These are phyloP conservation scores for Mediolabrus comicus DNA, from an alignment of 108 stramenopile genomes.

Conservation along the genomic window DNA sequence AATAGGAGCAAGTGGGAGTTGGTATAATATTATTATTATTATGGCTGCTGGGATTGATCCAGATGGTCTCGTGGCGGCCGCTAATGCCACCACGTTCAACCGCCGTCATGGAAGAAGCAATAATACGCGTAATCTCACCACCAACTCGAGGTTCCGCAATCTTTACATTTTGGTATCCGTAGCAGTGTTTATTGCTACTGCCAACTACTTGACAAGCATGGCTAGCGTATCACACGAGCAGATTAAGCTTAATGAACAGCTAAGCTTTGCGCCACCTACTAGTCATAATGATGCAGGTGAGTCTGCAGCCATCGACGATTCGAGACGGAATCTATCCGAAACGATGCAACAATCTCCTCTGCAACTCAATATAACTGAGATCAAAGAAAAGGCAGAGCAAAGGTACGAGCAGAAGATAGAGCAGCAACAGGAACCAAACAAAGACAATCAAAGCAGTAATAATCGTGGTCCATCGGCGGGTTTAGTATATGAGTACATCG, in stretches of 20 bases:
- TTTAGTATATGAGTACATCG: slow-evolving; percentile 28
- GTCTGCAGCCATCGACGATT: neutral
- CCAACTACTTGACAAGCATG: neutral
- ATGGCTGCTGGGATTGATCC: neutral
- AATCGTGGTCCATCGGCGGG: slow-evolving; percentile 18
- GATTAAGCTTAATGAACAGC: neutral
- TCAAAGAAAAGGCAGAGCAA: neutral
- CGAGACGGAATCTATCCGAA: slow-evolving; percentile 17
- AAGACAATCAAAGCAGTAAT: neutral
- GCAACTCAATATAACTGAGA: neutral
- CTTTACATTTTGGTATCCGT: neutral
- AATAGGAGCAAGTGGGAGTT: too few relatives aligned
- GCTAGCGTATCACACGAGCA: neutral
- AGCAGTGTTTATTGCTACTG: neutral
- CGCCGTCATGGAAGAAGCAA: too few relatives aligned
- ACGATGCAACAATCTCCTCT: neutral
- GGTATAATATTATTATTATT: too few relatives aligned
- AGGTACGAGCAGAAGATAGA: neutral
- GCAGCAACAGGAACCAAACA: neutral
- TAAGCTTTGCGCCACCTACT: neutral
- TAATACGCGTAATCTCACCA: too few relatives aligned
- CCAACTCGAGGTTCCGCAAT: neutral
- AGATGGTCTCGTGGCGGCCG: neutral
- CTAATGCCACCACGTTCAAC: neutral
- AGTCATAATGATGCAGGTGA: neutral